Percentiles rank a stretch among this genome's conserved stretches.
Evolutionary conservation across 495 filamentous ascomycete genomes (phyloP).

Genomic region (Aspergillus indologenus): DNA sequence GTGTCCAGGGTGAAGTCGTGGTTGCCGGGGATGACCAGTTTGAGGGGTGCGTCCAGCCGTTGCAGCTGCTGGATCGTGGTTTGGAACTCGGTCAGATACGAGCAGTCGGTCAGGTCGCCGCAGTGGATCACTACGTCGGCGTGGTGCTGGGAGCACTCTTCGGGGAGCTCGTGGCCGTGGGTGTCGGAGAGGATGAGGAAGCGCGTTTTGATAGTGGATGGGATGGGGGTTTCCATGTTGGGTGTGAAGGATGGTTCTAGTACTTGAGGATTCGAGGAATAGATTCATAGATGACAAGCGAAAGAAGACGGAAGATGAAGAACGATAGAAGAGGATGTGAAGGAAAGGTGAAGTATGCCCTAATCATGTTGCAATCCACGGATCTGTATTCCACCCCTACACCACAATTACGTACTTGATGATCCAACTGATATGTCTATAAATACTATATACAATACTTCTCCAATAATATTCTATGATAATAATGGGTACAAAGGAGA

Average conservation of each 20-base stretch:
- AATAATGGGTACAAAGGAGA: too few species aligned
- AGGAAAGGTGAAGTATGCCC: too few species aligned
- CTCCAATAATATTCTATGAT: too few species aligned
- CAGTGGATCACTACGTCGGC: slow-evolving; percentile 67
- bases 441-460: too few species aligned
- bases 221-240: slow-evolving; percentile 1
- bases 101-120: slow-evolving; percentile 64
- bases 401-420: too few species aligned
- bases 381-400: too few species aligned
- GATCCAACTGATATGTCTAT: too few species aligned
- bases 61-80: slow-evolving; percentile 47
- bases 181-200: slow-evolving; percentile 59
- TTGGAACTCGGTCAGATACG: slow-evolving; percentile 53
- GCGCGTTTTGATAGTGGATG: slow-evolving; percentile 29
- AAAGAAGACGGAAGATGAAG: too few species aligned
- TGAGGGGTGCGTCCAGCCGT: slow-evolving; percentile 56
- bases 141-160: slow-evolving; percentile 26
- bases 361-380: too few species aligned
- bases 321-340: too few species aligned
- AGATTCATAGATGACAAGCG: too few species aligned
- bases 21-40: slow-evolving; percentile 70
- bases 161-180: slow-evolving; percentile 37
- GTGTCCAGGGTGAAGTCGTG: slow-evolving; percentile 65
- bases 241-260: not conserved
- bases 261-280: too few species aligned